Conservation (phyloP, 495 filamentous ascomycete species). For the Lindgomyces ingoldianus region DNA sequence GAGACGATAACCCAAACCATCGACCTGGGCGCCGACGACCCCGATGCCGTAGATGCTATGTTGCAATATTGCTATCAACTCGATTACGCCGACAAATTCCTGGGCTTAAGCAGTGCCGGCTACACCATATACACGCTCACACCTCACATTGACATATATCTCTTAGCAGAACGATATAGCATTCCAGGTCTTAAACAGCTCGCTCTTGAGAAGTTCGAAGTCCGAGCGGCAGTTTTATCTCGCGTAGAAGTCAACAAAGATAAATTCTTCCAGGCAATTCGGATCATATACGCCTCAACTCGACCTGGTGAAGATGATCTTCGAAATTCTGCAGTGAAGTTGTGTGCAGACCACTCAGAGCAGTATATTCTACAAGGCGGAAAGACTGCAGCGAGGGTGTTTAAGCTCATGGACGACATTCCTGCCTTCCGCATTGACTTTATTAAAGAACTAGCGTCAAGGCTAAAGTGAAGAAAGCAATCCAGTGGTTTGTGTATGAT, state of each 20-base stretch:
- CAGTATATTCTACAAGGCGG: slow-evolving; percentile 18
- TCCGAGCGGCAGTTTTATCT: slow-evolving; percentile 13
- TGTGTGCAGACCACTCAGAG: slow-evolving; percentile 19
- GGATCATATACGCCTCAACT: slow-evolving; percentile 20
- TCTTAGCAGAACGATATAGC: slow-evolving; percentile 10
- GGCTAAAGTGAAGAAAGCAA: slow-evolving; percentile 21
- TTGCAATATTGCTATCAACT: slow-evolving; percentile 24
- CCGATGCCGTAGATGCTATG: slow-evolving; percentile 27
- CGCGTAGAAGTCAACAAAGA: slow-evolving; percentile 22
- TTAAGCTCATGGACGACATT: slow-evolving; percentile 26
- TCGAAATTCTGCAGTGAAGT: slow-evolving; percentile 3
- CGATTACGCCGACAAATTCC: slow-evolving; percentile 27
- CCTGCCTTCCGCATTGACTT: slow-evolving; percentile 23
- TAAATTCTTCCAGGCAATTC: slow-evolving; percentile 27
- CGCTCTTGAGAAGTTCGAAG: slow-evolving; percentile 20
- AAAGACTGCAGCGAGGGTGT: slow-evolving; percentile 22
- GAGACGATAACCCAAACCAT: background rate
- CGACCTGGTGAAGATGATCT: slow-evolving; percentile 5
- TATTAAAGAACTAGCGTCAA: slow-evolving; percentile 19
- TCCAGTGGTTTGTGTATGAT: too few species aligned
- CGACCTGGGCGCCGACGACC: slow-evolving; percentile 26
- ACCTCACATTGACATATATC: slow-evolving; percentile 22
- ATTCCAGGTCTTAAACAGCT: slow-evolving; percentile 21
- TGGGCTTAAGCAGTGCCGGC: slow-evolving; percentile 21
- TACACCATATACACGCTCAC: slow-evolving; percentile 23